Conservation (phyloP, 768 basidiomycete species). For the Agrocybe pediades region DNA sequence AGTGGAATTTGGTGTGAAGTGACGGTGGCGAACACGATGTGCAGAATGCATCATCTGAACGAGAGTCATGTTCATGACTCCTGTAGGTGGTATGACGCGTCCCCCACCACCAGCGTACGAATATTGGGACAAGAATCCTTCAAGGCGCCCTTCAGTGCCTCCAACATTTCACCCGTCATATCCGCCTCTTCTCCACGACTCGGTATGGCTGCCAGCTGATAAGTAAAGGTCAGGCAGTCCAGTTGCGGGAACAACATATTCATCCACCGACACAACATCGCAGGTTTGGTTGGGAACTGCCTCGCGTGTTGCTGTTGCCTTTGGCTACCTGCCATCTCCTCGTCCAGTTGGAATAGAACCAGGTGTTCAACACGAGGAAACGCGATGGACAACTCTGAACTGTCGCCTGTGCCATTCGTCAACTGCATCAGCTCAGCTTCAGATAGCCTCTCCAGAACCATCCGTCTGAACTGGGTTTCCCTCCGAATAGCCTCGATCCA, state of each 20-base stretch:
- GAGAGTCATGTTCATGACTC: neutral
- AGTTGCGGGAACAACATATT: conserved; percentile 18
- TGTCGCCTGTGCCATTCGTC: neutral
- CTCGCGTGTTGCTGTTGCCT: no score
- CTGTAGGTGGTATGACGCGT: neutral
- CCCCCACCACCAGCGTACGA: conserved; percentile 12
- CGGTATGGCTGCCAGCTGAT: conserved; percentile 12
- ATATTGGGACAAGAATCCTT: conserved; percentile 10
- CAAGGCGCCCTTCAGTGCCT: conserved; percentile 10
- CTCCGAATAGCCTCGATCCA: conserved; percentile 14
- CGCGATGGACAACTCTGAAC: conserved; percentile 6
- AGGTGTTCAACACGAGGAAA: conserved; percentile 15
- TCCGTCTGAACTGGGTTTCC: conserved; percentile 5
- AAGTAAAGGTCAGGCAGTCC: conserved; percentile 15
- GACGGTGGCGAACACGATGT: neutral
- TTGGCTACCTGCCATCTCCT: no score
- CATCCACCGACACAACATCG: conserved; percentile 15
- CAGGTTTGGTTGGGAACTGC: conserved; percentile 9
- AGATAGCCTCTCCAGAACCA: conserved; percentile 12
- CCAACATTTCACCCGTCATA: conserved; percentile 6
- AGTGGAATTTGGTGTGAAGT: no score
- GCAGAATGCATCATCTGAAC: no score
- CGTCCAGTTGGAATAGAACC: conserved; percentile 13
- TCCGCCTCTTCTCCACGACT: conserved; percentile 1
- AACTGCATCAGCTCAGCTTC: conserved; percentile 7